Evolutionary conservation across 78 protist species (phyloP).

Genomic region (Chrysochromulina parva): DNA sequence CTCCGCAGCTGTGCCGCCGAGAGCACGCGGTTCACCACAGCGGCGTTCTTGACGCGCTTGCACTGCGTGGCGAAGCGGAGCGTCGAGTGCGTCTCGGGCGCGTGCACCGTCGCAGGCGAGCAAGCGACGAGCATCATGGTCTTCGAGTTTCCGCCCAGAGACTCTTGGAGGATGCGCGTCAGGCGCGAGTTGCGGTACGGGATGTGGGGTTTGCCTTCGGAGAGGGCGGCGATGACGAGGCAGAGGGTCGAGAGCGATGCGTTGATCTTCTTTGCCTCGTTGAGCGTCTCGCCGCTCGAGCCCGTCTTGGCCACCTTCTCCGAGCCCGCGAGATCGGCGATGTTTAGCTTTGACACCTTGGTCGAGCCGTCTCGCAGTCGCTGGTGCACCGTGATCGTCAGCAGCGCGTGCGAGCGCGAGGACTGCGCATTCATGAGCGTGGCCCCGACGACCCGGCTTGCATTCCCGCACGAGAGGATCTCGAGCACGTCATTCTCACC

Average conservation of each 20-base stretch:
- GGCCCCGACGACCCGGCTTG: slow-evolving; percentile 41
- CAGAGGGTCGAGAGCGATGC: slow-evolving; percentile 68
- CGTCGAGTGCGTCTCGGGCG: slow-evolving; percentile 77
- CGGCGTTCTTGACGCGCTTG: slow-evolving; percentile 40
- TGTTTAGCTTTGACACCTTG: slow-evolving; percentile 26
- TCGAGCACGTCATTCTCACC: not conserved
- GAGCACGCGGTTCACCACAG: not conserved
- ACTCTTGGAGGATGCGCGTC: slow-evolving; percentile 78
- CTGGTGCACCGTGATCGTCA: slow-evolving; percentile 46
- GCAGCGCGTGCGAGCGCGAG: slow-evolving; percentile 65
- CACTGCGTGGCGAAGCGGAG: slow-evolving; percentile 73
- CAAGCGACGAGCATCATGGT: slow-evolving; percentile 63
- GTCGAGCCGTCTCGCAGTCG: not conserved
- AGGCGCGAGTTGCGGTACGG: slow-evolving; percentile 93
- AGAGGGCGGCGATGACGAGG: slow-evolving; percentile 74
- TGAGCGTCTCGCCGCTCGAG: slow-evolving; percentile 69
- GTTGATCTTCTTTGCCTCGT: slow-evolving; percentile 69
- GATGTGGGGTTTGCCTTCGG: slow-evolving; percentile 44
- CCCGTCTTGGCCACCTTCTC: slow-evolving; percentile 24
- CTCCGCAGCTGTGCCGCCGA: not conserved
- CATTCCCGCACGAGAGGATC: not conserved
- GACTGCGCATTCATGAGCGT: slow-evolving; percentile 64
- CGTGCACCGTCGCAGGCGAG: slow-evolving; percentile 60
- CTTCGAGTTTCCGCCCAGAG: slow-evolving; percentile 68
- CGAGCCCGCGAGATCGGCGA: slow-evolving; percentile 43